Evolutionary conservation across 1,139 yeast genomes (phyloP).

Genomic region (Candida pseudoviswanathii): DNA sequence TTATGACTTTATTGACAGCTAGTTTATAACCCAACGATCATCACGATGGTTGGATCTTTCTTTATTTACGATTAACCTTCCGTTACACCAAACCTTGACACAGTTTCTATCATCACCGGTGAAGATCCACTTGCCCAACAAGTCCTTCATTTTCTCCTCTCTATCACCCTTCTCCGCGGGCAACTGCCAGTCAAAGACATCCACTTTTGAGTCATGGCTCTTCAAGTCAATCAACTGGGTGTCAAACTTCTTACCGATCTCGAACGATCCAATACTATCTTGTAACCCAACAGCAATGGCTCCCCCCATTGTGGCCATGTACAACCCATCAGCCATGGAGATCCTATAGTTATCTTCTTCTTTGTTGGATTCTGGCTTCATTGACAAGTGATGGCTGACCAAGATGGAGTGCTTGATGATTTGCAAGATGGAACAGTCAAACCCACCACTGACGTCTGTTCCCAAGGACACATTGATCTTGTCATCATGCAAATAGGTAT

Average conservation of each 20-base stretch:
- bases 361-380: constrained; percentile 36
- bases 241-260: constrained; percentile 79
- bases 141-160: constrained; percentile 40
- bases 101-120: constrained; percentile 94
- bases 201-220: constrained; percentile 57
- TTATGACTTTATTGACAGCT: background rate
- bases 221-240: constrained; percentile 73
- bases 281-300: constrained; percentile 73
- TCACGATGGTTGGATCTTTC: constrained; percentile 8
- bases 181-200: constrained; percentile 72
- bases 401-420: constrained; percentile 78
- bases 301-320: constrained; percentile 87
- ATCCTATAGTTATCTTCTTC: constrained; percentile 41
- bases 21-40: constrained; percentile 9
- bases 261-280: constrained; percentile 67
- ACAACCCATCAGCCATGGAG: constrained; percentile 70
- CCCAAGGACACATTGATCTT: constrained; percentile 83
- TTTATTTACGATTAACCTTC: constrained; percentile 57
- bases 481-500: constrained; percentile 61
- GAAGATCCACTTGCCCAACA: constrained; percentile 90
- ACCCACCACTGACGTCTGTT: constrained; percentile 93
- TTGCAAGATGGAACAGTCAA: constrained; percentile 73
- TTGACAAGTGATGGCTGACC: constrained; percentile 82
- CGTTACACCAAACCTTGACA: constrained; percentile 78
- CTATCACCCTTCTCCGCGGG: constrained; percentile 19